These are phyloP conservation scores for Malassezia cuniculi DNA, from an alignment of 1,284 basidiomycete species.

Conservation along the genomic window DNA sequence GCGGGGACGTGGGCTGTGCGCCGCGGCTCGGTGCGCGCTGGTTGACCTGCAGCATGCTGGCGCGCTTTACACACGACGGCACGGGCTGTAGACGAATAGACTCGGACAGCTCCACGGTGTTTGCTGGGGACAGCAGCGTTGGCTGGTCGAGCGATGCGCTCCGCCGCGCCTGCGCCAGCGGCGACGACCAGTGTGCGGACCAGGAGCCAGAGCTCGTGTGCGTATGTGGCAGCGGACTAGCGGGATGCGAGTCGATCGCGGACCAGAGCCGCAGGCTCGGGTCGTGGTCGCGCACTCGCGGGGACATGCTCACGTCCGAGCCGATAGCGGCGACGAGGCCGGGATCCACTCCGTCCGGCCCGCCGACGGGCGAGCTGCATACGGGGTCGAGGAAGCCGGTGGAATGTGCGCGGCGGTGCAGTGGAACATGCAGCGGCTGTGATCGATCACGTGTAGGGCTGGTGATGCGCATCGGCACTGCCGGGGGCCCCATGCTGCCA, in stretches of 20 bases:
- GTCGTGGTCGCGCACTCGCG: slow-evolving; percentile 17
- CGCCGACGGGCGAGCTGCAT: slow-evolving; percentile 33
- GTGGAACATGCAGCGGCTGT: too few species aligned
- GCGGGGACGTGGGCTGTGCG: too few species aligned
- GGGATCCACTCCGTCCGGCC: slow-evolving; percentile 42
- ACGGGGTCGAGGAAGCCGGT: slow-evolving; percentile 25
- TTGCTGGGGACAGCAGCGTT: slow-evolving; percentile 8
- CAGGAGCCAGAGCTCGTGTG: background rate
- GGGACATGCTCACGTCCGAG: slow-evolving; percentile 2
- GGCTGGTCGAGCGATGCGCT: slow-evolving; percentile 14
- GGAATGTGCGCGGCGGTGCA: slow-evolving; percentile 38
- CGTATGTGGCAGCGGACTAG: slow-evolving; percentile 1
- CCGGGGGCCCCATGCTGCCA: slow-evolving; percentile 13
- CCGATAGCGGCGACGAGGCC: slow-evolving; percentile 39
- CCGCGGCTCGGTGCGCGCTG: too few species aligned
- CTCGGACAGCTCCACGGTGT: slow-evolving; percentile 26
- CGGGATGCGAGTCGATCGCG: background rate
- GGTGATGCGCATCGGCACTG: slow-evolving; percentile 10
- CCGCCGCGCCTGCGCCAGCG: slow-evolving; percentile 3
- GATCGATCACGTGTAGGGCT: slow-evolving; percentile 7
- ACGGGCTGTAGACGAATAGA: slow-evolving; percentile 50
- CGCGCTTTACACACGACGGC: slow-evolving; percentile 50
- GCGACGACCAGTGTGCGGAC: too few species aligned
- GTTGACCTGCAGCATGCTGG: too few species aligned
- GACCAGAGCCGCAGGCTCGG: slow-evolving; percentile 6